These are phyloP conservation scores for Hordeum vulgare DNA, from an alignment of 176 grass and related monocot genomes.

Conservation along the genomic window DNA sequence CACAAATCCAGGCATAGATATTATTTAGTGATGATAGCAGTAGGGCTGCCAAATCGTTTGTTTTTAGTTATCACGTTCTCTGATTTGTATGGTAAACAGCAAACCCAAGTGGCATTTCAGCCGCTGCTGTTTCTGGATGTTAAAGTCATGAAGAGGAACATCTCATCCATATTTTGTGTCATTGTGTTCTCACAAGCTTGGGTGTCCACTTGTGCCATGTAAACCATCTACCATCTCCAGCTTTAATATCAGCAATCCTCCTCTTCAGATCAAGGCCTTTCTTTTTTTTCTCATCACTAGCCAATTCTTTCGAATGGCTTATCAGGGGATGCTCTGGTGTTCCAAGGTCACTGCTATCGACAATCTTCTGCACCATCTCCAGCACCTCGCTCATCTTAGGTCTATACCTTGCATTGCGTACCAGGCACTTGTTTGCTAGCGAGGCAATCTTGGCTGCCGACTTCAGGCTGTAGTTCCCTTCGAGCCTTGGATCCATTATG, in stretches of 20 bases:
- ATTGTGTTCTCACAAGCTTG: constrained; percentile 85
- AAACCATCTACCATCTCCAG: constrained; percentile 55
- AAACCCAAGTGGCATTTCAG: constrained; percentile 6
- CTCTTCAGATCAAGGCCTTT: constrained; percentile 54
- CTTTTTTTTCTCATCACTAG: constrained; percentile 34
- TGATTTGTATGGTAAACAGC: not conserved
- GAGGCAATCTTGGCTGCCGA: constrained; percentile 61
- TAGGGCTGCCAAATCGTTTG: not conserved
- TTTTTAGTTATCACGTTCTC: constrained; percentile 5
- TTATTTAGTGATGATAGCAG: constrained; percentile 10
- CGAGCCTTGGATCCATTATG: constrained; percentile 75
- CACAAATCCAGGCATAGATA: not conserved
- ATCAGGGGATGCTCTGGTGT: constrained; percentile 42
- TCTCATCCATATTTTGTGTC: constrained; percentile 10
- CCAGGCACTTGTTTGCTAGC: constrained; percentile 70
- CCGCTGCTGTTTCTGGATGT: constrained; percentile 11
- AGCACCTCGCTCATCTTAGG: constrained; percentile 94
- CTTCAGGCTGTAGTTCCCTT: constrained; percentile 46
- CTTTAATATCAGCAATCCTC: constrained; percentile 48
- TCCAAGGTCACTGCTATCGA: constrained; percentile 49
- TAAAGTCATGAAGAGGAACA: constrained; percentile 20
- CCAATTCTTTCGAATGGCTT: constrained; percentile 30
- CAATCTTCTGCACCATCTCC: constrained; percentile 77
- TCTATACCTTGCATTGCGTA: constrained; percentile 53
- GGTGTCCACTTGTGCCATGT: constrained; percentile 59